phyloP scores from a whole-genome alignment of 345 rosid species.

The Pseudoturritis turrita region DNA sequence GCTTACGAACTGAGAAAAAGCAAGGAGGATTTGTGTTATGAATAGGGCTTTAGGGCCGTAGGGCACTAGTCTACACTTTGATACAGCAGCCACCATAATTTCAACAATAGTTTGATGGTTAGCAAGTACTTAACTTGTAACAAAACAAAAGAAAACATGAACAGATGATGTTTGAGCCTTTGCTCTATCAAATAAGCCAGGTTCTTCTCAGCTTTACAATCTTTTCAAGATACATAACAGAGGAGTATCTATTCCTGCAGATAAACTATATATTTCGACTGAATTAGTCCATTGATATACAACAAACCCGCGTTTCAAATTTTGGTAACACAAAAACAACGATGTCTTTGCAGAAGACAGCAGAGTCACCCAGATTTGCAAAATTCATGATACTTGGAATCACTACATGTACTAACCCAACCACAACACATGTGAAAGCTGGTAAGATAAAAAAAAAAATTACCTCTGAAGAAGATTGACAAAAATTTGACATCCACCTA shows the following conservation, averaged over 20 bases:
- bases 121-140: not conserved
- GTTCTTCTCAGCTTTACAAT: not conserved
- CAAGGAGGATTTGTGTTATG: not conserved
- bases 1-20: not conserved
- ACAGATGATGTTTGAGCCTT: conserved; percentile 12
- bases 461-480: conserved; percentile 89
- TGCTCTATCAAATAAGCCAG: conserved; percentile 4
- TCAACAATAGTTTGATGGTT: not conserved
- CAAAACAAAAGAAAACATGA: not conserved
- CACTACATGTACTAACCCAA: conserved; percentile 1
- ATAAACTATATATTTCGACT: not conserved
- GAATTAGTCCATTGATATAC: not conserved
- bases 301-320: not conserved
- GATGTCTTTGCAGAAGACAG: not conserved
- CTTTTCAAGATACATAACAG: not conserved
- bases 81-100: conserved; percentile 3
- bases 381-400: not conserved
- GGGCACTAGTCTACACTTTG: not conserved
- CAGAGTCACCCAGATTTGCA: not conserved
- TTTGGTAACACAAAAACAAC: conserved; percentile 1
- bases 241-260: not conserved
- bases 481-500: conserved; percentile 87
- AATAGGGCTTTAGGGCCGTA: not conserved
- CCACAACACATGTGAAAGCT: not conserved
- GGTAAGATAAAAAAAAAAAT: conserved; percentile 1